Conservation (phyloP, 352 stramenopile species). For the Phytophthora quininea region DNA sequence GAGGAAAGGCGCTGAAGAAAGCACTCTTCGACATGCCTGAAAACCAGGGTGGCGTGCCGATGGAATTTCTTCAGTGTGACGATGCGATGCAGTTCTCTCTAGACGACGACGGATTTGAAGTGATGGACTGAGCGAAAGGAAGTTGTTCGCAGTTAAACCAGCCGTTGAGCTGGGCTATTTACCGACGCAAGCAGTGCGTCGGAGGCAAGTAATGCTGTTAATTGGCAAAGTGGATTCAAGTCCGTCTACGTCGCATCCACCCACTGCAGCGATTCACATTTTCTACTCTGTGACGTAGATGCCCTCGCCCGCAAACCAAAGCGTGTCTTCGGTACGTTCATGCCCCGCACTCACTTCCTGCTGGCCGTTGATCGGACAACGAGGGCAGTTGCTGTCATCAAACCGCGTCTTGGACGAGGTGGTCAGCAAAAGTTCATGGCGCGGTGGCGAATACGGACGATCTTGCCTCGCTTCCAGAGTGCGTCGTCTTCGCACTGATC, state of each 20-base stretch:
- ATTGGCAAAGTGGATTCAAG: conserved; percentile 32
- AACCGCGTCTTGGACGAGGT: conserved; percentile 62
- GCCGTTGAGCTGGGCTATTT: conserved; percentile 8
- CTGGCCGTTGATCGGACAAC: conserved; percentile 86
- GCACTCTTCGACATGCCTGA: conserved; percentile 74
- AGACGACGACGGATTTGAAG: conserved; percentile 85
- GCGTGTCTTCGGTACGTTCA: conserved; percentile 51
- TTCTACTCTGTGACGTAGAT: conserved; percentile 76
- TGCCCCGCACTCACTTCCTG: conserved; percentile 77
- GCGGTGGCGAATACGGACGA: conserved; percentile 71
- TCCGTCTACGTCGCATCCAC: conserved; percentile 15
- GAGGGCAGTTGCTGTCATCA: conserved; percentile 82
- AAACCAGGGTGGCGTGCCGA: conserved; percentile 76
- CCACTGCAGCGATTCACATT: neutral
- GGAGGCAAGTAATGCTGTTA: conserved; percentile 20
- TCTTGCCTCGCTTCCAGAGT: conserved; percentile 76
- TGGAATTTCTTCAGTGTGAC: conserved; percentile 72
- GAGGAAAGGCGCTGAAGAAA: conserved; percentile 55
- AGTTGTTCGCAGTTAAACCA: neutral
- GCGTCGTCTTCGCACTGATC: conserved; percentile 76
- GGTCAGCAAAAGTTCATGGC: conserved; percentile 57
- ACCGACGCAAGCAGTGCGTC: conserved; percentile 7
- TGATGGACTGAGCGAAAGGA: conserved; percentile 41
- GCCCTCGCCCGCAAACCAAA: conserved; percentile 84
- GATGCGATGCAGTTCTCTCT: conserved; percentile 78